A percentile compares a stretch with the other conserved stretches of the same genome.
These are phyloP conservation scores for Nicotiana obtusifolia DNA, from an alignment of 257 asterid species.

Conservation along the genomic window DNA sequence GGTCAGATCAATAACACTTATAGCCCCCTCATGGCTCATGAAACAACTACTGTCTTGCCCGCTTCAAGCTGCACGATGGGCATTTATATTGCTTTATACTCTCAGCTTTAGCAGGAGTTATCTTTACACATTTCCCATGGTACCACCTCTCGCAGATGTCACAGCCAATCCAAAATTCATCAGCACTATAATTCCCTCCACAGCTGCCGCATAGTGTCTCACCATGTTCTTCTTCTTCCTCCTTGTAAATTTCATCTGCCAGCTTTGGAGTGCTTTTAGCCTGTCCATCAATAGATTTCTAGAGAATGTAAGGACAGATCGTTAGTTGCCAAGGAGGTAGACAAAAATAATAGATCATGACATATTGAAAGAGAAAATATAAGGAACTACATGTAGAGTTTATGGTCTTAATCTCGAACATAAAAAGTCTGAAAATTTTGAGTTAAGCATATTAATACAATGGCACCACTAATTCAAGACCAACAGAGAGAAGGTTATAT, in stretches of 20 bases:
- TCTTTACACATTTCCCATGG: conserved; percentile 90
- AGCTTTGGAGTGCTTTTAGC: conserved; percentile 54
- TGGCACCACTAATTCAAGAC: neutral
- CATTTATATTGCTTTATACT: conserved; percentile 86
- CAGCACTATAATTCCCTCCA: conserved; percentile 74
- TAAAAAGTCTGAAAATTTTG: neutral
- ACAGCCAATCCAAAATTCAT: conserved; percentile 94
- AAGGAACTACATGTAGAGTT: neutral
- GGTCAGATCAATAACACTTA: conserved; percentile 27
- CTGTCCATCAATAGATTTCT: conserved; percentile 66
- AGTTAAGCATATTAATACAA: neutral
- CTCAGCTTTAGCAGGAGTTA: conserved; percentile 92
- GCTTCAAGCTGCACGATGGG: conserved; percentile 78
- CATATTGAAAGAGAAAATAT: neutral
- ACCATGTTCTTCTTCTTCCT: conserved; percentile 78
- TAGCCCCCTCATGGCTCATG: conserved; percentile 15
- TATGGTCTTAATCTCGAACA: neutral
- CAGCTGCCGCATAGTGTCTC: conserved; percentile 87
- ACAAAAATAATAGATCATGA: neutral
- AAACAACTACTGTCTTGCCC: conserved; percentile 45
- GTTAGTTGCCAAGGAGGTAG: neutral
- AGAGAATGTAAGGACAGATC: conserved; percentile 13
- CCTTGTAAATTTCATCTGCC: conserved; percentile 61
- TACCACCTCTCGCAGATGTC: conserved; percentile 86
- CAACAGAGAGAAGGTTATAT: neutral